These are phyloP conservation scores for Amylocystis lapponica DNA, from an alignment of 768 basidiomycete species.

Conservation along the genomic window DNA sequence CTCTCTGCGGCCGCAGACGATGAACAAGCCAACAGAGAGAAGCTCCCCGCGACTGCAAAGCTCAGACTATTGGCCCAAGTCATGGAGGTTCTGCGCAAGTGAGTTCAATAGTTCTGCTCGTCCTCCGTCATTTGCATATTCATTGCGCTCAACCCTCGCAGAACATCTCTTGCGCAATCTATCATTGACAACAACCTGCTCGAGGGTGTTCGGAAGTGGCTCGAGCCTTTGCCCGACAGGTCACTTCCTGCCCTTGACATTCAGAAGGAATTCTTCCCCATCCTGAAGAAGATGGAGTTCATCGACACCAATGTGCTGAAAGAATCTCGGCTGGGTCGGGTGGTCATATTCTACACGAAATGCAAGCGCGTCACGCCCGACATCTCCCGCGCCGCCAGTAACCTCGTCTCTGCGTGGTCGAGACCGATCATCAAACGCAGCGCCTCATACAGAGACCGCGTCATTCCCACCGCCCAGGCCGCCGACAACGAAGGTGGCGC, in stretches of 20 bases:
- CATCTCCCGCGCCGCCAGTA: slow-evolving; percentile 74
- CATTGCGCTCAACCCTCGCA: slow-evolving; percentile 26
- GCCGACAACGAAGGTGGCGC: slow-evolving; percentile 29
- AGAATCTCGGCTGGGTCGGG: slow-evolving; percentile 82
- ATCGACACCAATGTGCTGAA: slow-evolving; percentile 89
- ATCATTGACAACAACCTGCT: slow-evolving; percentile 95
- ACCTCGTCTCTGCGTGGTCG: slow-evolving; percentile 83
- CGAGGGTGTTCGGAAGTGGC: slow-evolving; percentile 83
- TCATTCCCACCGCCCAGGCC: slow-evolving; percentile 53
- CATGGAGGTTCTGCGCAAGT: slow-evolving; percentile 93
- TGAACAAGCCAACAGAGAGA: slow-evolving; percentile 69
- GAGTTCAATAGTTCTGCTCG: slow-evolving; percentile 24
- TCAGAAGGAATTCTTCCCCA: slow-evolving; percentile 84
- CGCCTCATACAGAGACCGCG: slow-evolving; percentile 71
- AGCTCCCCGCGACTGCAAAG: slow-evolving; percentile 79
- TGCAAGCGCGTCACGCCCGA: slow-evolving; percentile 84
- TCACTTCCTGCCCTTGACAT: slow-evolving; percentile 95
- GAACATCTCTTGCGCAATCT: slow-evolving; percentile 80
- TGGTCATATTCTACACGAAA: slow-evolving; percentile 94
- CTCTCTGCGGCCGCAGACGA: slow-evolving; percentile 81
- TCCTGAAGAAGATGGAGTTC: slow-evolving; percentile 83
- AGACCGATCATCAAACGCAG: slow-evolving; percentile 89
- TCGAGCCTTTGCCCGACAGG: slow-evolving; percentile 90
- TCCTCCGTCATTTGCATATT: neutral
- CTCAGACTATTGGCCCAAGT: slow-evolving; percentile 82